Base-by-base conservation (phyloP, 352 stramenopile species). In the Plasmopara muralis region DNA sequence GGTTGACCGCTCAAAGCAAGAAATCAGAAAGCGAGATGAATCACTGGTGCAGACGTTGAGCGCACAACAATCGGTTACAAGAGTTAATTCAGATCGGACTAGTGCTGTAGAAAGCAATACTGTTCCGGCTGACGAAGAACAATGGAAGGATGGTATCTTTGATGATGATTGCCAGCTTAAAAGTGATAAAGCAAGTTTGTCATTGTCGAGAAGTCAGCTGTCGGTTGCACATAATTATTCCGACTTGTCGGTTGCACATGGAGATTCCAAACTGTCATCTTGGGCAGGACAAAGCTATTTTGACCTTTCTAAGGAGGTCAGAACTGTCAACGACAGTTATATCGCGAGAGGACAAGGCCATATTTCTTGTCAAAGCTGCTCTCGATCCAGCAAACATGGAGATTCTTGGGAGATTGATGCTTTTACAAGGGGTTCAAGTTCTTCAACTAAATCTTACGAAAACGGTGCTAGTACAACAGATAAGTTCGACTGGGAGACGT, bases 401-500 rank as follows among this genome's bases (percentile, higher is more conserved):
- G 42, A 60, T 44, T 57, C 48, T n/a, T 55, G 33, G n/a, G 52
- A 66, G 14, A 47, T 62, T 35, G 46, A 70, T 31, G 49, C 43
- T 28, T 44, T 57, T 49, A 64, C 57, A 6, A 60, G 53, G 47
- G 39, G 51, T 41, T 47, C 62, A 3, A 62, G 48, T 42, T 39
- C 37, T 14, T 58, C 55, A 16, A 65, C 52, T n/a, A 52, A 33
- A 35, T 31, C 16, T 12, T 47, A 56, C 13, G 47, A 64, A 37
- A 50, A 49, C 52, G 60, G 31, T 42, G 41, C 35, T 28, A 18
- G 43, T 12, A 61, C 45, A 33, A 60, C 52, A 44, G 56, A 57
- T 15, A 43, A 54, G 39, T 79, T 85, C 18, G 74, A 85, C 57
- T 85, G 74, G 74, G 72, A 85, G 35, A 72, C 68, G 14, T 85